A percentile compares a stretch with the other conserved stretches of the same genome.
These are phyloP conservation scores for Cladosporium sp. DNA, from an alignment of 2,329 filamentous ascomycete genomes.

Conservation along the genomic window DNA sequence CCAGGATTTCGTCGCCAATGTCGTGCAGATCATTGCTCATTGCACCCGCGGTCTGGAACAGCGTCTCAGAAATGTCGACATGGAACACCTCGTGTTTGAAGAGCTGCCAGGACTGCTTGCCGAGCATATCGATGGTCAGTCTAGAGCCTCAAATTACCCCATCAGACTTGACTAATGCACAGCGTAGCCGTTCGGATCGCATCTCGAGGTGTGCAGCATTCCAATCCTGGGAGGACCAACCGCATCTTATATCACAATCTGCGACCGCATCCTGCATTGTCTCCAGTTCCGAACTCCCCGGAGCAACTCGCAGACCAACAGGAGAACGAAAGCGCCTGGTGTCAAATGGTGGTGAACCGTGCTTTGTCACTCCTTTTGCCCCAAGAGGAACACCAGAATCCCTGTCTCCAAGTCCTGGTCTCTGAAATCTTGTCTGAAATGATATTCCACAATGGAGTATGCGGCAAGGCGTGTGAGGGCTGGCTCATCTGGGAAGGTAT, in stretches of 20 bases:
- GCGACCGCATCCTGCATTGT: conserved; percentile 72
- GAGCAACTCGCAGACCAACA: conserved; percentile 48
- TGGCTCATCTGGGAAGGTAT: conserved; percentile 85
- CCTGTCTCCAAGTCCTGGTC: conserved; percentile 74
- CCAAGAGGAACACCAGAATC: conserved; percentile 86
- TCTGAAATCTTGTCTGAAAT: conserved; percentile 85
- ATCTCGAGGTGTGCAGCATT: neutral
- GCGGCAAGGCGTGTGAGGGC: conserved; percentile 74
- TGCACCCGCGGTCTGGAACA: conserved; percentile 84
- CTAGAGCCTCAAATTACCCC: neutral
- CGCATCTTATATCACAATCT: conserved; percentile 67
- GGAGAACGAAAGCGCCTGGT: conserved; percentile 75
- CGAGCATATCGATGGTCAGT: conserved; percentile 69
- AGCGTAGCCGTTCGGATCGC: conserved; percentile 19
- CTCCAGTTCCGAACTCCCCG: conserved; percentile 62
- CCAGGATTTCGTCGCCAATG: conserved; percentile 77
- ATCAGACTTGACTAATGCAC: neutral
- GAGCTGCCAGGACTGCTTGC: conserved; percentile 79
- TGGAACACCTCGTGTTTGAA: conserved; percentile 77
- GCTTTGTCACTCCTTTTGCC: conserved; percentile 78
- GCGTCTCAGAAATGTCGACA: conserved; percentile 71
- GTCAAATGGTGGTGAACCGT: conserved; percentile 79
- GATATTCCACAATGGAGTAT: conserved; percentile 75
- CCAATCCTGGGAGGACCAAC: neutral
- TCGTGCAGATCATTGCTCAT: conserved; percentile 86